These are phyloP conservation scores for Botryotinia narcissicola DNA, from an alignment of 2,329 filamentous ascomycete genomes.

Conservation along the genomic window DNA sequence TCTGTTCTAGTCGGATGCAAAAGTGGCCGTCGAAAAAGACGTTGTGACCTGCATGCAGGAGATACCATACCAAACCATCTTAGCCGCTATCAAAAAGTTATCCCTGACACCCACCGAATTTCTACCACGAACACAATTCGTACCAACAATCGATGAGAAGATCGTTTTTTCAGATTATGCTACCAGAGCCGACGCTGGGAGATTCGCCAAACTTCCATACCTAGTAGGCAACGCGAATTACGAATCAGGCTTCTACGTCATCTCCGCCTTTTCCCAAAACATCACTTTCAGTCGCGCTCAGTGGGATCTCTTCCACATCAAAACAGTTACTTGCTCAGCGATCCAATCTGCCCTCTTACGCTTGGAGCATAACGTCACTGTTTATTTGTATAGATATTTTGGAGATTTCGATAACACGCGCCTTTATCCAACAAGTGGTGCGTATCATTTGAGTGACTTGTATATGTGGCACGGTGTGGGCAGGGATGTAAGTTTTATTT, in stretches of 20 bases:
- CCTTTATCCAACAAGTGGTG: conserved; percentile 34
- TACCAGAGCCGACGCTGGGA: conserved; percentile 12
- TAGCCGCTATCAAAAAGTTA: neutral
- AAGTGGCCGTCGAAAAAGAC: neutral
- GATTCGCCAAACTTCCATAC: conserved; percentile 30
- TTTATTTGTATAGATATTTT: conserved; percentile 42
- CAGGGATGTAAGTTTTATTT: conserved; percentile 5
- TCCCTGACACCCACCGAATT: neutral
- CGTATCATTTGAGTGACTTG: conserved; percentile 41
- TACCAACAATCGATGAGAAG: conserved; percentile 25
- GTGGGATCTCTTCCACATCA: conserved; percentile 36
- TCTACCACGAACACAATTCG: conserved; percentile 20
- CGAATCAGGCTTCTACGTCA: conserved; percentile 38
- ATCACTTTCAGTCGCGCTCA: conserved; percentile 27
- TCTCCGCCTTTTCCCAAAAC: conserved; percentile 26
- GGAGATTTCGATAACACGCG: conserved; percentile 40
- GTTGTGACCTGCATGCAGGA: conserved; percentile 6
- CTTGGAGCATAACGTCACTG: conserved; percentile 34
- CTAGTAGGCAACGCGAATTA: conserved; percentile 39
- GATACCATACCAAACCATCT: neutral
- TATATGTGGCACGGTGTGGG: conserved; percentile 7
- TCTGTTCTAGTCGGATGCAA: neutral
- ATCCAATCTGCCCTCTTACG: conserved; percentile 33
- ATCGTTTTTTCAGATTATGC: conserved; percentile 26
- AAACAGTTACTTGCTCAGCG: conserved; percentile 40